Evolutionary conservation across 1,284 basidiomycete genomes (phyloP).

Genomic region (Mycena sp.): DNA sequence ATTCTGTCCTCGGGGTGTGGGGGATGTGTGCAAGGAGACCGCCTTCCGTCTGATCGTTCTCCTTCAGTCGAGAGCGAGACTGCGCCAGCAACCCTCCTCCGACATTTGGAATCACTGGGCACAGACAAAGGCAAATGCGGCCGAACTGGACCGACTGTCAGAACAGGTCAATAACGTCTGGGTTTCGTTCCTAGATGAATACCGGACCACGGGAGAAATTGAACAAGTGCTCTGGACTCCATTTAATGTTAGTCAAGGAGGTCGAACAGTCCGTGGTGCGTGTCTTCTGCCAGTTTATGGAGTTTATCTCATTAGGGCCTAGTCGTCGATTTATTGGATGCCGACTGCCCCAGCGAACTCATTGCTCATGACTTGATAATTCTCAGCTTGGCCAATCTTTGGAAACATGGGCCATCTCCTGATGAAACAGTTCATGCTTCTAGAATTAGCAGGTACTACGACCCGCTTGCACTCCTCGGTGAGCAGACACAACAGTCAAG

Average conservation of each 20-base stretch:
- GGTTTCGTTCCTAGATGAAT: slow-evolving; percentile 45
- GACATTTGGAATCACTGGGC: slow-evolving; percentile 47
- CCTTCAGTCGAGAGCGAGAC: slow-evolving; percentile 41
- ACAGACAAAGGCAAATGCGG: slow-evolving; percentile 30
- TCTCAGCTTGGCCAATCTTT: slow-evolving; percentile 50
- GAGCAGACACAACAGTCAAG: background rate
- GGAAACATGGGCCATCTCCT: slow-evolving; percentile 50
- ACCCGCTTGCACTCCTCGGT: slow-evolving; percentile 56
- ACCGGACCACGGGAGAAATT: slow-evolving; percentile 44
- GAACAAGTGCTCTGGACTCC: slow-evolving; percentile 47
- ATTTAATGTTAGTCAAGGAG: slow-evolving; percentile 43
- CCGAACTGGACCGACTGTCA: slow-evolving; percentile 38
- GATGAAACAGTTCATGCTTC: slow-evolving; percentile 4
- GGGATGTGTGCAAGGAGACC: slow-evolving; percentile 30
- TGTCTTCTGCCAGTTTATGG: background rate
- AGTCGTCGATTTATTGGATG: slow-evolving; percentile 58
- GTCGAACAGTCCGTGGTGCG: slow-evolving; percentile 43
- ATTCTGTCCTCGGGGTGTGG: slow-evolving; percentile 32
- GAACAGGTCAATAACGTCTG: slow-evolving; percentile 41
- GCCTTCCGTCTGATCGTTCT: slow-evolving; percentile 47
- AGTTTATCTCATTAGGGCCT: background rate
- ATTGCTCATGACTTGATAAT: slow-evolving; percentile 53
- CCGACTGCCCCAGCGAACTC: slow-evolving; percentile 43
- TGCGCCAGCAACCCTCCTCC: slow-evolving; percentile 21
- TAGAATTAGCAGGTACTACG: slow-evolving; percentile 42